phyloP scores from a whole-genome alignment of 2,329 filamentous ascomycete genomes.

The Capronia epimyces region DNA sequence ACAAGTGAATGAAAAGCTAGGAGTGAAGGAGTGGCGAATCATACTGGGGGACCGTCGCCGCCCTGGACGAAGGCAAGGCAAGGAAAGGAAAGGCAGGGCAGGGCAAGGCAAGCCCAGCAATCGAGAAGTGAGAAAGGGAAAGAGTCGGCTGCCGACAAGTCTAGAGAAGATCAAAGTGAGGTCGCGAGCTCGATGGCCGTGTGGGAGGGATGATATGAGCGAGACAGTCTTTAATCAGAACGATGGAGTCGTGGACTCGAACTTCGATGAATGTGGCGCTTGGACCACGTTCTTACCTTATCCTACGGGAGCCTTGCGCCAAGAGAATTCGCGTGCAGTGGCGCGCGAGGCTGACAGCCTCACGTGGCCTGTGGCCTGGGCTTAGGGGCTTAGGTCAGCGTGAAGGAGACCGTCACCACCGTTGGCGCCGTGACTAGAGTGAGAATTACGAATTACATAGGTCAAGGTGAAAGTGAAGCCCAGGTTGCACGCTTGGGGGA shows the following conservation, averaged over 20 bases:
- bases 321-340: not conserved
- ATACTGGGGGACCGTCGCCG: not conserved
- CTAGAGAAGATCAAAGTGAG: too few relatives aligned
- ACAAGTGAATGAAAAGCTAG: constrained; percentile 1
- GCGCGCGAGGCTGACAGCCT: not conserved
- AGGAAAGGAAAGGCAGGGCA: too few relatives aligned
- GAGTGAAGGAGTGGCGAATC: constrained; percentile 16
- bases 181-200: too few relatives aligned
- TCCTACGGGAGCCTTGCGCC: constrained; percentile 16
- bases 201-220: too few relatives aligned
- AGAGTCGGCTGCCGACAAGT: too few relatives aligned
- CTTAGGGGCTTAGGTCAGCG: not conserved
- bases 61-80: not conserved
- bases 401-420: too few relatives aligned
- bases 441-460: too few relatives aligned
- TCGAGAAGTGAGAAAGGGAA: too few relatives aligned
- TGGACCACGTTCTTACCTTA: not conserved
- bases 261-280: not conserved
- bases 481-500: not conserved
- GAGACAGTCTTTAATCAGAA: too few relatives aligned
- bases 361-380: not conserved
- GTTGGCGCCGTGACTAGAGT: too few relatives aligned
- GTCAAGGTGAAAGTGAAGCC: not conserved
- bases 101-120: too few relatives aligned
- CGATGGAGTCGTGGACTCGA: too few relatives aligned